Evolutionary conservation across 441 rosid genomes (phyloP).

Genomic region (Metrosideros polymorpha): DNA sequence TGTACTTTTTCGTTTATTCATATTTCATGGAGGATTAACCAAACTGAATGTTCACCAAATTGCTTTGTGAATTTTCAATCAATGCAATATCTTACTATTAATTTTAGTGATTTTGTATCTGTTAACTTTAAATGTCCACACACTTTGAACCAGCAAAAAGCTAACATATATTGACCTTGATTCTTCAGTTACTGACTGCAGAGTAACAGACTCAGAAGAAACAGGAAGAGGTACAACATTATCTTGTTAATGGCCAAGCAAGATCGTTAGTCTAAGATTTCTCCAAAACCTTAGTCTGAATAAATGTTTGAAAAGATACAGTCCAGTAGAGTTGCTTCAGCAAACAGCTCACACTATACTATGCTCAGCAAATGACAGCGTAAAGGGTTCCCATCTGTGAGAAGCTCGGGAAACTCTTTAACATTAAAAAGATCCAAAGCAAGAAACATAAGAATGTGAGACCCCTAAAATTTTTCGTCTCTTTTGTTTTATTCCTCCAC

Average conservation of each 20-base stretch:
- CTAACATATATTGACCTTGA: neutral
- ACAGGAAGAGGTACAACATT: neutral
- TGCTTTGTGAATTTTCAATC: neutral
- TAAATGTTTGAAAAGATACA: neutral
- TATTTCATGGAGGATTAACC: neutral
- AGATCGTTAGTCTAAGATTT: neutral
- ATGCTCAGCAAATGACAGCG: neutral
- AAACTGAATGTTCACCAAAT: neutral
- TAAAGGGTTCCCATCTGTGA: neutral
- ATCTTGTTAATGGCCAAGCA: neutral
- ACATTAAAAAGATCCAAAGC: neutral
- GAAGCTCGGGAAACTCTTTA: neutral
- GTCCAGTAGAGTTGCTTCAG: neutral
- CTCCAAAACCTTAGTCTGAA: neutral
- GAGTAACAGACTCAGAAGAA: neutral
- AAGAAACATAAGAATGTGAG: neutral
- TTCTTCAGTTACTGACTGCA: neutral
- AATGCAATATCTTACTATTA: neutral
- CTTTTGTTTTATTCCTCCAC: neutral
- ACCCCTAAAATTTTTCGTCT: neutral
- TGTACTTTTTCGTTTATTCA: neutral
- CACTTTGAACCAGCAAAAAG: neutral
- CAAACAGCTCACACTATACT: neutral
- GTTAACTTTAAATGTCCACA: neutral
- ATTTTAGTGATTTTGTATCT: neutral